Evolutionary conservation across 208 protist species (phyloP).

Genomic region (Blechomonas ayalai): DNA sequence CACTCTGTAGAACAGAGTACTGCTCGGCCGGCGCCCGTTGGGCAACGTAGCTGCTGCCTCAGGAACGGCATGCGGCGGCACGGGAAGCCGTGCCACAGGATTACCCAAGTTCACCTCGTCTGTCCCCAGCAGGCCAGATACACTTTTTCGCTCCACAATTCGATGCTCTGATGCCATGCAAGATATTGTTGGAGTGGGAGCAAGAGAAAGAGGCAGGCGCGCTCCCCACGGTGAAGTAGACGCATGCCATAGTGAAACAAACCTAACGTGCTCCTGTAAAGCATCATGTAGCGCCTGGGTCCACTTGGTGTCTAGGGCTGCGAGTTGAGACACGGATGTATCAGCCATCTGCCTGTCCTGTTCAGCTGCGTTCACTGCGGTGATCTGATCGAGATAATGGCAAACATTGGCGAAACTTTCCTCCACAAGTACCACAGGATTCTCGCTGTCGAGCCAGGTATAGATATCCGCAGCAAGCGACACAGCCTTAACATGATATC

Average conservation of each 20-base stretch:
- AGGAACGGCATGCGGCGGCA: no score
- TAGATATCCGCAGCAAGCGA: conserved; percentile 26
- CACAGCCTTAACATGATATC: conserved; percentile 16
- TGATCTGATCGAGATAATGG: conserved; percentile 23
- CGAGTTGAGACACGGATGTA: neutral
- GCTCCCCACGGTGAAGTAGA: conserved; percentile 16
- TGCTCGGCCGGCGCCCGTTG: no score
- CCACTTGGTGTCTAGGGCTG: conserved; percentile 9
- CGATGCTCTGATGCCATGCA: no score
- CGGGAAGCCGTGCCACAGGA: no score
- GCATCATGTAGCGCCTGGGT: conserved; percentile 16
- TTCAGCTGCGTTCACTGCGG: conserved; percentile 4
- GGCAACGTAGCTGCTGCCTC: no score
- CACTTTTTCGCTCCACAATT: no score
- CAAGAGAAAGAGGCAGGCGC: no score
- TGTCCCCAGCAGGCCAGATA: no score
- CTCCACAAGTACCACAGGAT: neutral
- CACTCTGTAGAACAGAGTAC: no score
- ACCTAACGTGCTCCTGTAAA: conserved; percentile 16
- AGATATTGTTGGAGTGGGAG: no score
- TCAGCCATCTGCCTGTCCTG: no score
- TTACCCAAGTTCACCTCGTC: no score
- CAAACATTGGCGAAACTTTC: conserved; percentile 6
- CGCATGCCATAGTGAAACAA: conserved; percentile 27
- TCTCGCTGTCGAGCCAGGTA: conserved; percentile 23